phyloP scores from a whole-genome alignment of 2,329 filamentous ascomycete genomes.

The Alternaria hordeiaustralica region DNA sequence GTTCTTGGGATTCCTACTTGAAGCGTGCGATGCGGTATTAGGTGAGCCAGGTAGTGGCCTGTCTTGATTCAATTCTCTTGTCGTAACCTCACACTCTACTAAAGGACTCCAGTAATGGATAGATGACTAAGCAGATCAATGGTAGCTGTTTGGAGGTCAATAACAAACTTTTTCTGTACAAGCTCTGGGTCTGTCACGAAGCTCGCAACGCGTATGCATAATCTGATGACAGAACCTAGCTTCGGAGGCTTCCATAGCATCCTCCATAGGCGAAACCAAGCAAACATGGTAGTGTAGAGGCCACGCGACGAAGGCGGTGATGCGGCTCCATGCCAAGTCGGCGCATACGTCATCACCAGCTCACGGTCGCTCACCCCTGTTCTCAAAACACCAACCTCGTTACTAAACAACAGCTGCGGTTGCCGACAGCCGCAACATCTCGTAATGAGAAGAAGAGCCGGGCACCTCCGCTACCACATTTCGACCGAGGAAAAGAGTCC shows the following conservation, averaged over 20 bases:
- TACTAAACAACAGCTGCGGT: neutral
- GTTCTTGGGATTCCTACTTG: neutral
- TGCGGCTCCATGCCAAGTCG: conserved; percentile 15
- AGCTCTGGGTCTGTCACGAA: neutral
- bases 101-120: no score
- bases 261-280: neutral
- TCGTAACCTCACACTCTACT: neutral
- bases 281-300: neutral
- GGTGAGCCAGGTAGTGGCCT: neutral
- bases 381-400: neutral
- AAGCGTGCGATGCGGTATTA: neutral
- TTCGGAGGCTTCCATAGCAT: neutral
- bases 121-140: neutral
- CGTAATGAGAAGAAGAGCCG: conserved; percentile 7
- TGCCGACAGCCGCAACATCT: neutral
- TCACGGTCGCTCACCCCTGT: conserved; percentile 15
- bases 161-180: neutral
- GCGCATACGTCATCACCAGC: conserved; percentile 20
- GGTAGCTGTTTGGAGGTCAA: neutral
- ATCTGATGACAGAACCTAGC: neutral
- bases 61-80: neutral
- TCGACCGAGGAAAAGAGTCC: conserved; percentile 4
- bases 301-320: neutral
- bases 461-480: conserved; percentile 14
- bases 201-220: no score